A percentile compares a stretch with the other conserved stretches of the same genome.
Conservation (phyloP, 331 rosid genomes). For the Ulmus americana region DNA sequence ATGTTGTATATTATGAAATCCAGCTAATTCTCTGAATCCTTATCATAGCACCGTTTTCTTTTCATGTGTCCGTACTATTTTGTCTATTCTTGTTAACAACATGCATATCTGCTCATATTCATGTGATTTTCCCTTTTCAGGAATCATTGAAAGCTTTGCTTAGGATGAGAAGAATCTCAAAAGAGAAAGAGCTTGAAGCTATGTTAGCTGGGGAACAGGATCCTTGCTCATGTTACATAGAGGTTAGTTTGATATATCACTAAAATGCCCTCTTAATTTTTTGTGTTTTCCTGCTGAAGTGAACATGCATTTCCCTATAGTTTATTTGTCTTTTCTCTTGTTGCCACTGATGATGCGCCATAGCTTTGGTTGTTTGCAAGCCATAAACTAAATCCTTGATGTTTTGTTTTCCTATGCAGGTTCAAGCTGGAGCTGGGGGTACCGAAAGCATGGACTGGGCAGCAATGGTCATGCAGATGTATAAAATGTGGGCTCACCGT, state of each 20-base stretch:
- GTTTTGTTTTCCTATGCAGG: conserved; percentile 37
- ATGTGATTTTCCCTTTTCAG: conserved; percentile 41
- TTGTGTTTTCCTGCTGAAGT: not conserved
- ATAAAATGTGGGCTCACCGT: conserved; percentile 72
- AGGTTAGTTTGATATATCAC: conserved; percentile 43
- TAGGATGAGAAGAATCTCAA: conserved; percentile 65
- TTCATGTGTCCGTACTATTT: conserved; percentile 6
- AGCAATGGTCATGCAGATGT: conserved; percentile 93
- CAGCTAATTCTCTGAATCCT: conserved; percentile 3
- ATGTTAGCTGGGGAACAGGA: conserved; percentile 82
- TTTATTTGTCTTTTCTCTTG: not conserved
- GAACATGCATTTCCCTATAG: conserved; percentile 7
- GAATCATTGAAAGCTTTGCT: conserved; percentile 65
- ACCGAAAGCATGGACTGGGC: conserved; percentile 99
- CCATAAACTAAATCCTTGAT: conserved; percentile 7
- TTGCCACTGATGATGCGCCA: conserved; percentile 2
- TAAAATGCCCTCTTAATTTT: conserved; percentile 1
- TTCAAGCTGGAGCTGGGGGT: conserved; percentile 98
- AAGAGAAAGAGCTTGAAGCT: conserved; percentile 89
- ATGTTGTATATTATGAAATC: not conserved
- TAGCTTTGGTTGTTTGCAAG: conserved; percentile 7
- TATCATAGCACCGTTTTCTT: conserved; percentile 9
- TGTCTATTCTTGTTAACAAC: conserved; percentile 11
- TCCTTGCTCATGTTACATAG: conserved; percentile 76
- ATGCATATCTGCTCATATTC: conserved; percentile 19